Base-by-base conservation (phyloP, 352 stramenopile genomes). In the Globisporangium solare region DNA sequence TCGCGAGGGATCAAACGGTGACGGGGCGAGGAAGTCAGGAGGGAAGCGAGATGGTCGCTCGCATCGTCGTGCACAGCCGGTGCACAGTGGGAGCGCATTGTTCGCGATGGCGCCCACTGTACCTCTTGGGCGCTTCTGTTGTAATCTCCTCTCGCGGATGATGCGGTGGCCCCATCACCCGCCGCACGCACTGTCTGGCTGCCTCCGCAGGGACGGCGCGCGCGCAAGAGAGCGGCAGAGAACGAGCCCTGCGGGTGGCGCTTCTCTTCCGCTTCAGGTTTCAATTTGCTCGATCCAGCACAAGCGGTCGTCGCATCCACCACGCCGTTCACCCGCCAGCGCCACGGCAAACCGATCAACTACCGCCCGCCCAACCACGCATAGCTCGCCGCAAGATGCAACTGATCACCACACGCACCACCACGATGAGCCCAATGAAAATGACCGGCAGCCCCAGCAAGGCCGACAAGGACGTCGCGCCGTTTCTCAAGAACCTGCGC, bases 401-500 rank as follows among this genome's bases (percentile, higher is more conserved):
- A 37, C 20, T 55, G 27, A 56, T 62, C 43, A 27, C 27, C 27
- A 35, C 27, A 7, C 43, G 22, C 35, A 15, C 27, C 40, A 15
- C 6, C 24, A 55, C 2, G 18, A n/a, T 51, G 18, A 53, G 48
- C 0, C 37, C 47, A 15, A 56, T 50, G 18, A 35, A 56, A 40
- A 47, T 37, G 35, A 2, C 35, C 27, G 12, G 14, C 49, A 61
- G 17, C 15, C n/a, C 21, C 3, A 54, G 24, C 54, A 49, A 54
- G 31, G 47, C 51, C 5, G 55, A 67, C n/a, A 69, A 74, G 27
- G 78, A 88, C 31, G 75, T 83, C 27, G 78, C 78, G 22, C 78
- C 78, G 21, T 88, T 88, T 53, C 72, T 88, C 42, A 83, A 82
- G 58, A 86, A 70, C 41, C 51, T 88, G 54, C 75, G 78, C 37